These are phyloP conservation scores for Emmonsia crescens DNA, from an alignment of 2,329 filamentous ascomycete genomes.

Conservation along the genomic window DNA sequence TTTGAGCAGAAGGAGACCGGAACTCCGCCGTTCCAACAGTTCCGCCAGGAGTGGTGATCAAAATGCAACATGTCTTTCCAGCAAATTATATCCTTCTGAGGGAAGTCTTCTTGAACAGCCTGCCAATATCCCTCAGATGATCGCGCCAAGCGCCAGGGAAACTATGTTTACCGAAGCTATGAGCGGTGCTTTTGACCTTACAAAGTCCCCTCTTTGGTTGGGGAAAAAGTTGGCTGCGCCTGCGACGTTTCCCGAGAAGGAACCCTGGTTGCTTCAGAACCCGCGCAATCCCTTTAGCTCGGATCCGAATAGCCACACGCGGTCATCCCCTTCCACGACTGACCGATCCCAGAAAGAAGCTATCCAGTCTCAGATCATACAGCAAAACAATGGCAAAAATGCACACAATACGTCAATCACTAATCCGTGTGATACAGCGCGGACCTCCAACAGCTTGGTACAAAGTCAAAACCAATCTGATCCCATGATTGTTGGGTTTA, in stretches of 20 bases:
- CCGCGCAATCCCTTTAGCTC: not conserved
- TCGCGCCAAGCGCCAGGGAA: constrained; percentile 8
- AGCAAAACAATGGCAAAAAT: not conserved
- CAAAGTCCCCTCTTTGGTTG: constrained; percentile 6
- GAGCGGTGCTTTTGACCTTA: constrained; percentile 9
- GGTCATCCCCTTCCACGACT: not conserved
- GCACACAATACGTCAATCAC: not conserved
- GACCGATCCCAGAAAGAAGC: not conserved
- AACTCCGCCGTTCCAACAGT: not conserved
- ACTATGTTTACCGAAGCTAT: constrained; percentile 10
- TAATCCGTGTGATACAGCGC: not conserved
- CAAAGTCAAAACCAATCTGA: not conserved
- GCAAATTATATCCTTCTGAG: not conserved
- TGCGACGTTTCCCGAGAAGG: not conserved
- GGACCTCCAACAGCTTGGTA: not conserved
- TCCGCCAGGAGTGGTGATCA: not conserved
- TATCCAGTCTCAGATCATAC: not conserved
- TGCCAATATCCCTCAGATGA: not conserved
- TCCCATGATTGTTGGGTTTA: not conserved
- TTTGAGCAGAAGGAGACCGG: not conserved
- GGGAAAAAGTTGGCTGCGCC: constrained; percentile 6
- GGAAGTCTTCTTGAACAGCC: not conserved
- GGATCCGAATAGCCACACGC: not conserved
- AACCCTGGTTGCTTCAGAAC: not conserved
- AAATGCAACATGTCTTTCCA: not conserved